Conservation (phyloP, 345 rosid genomes). For the Syzygium grande region DNA sequence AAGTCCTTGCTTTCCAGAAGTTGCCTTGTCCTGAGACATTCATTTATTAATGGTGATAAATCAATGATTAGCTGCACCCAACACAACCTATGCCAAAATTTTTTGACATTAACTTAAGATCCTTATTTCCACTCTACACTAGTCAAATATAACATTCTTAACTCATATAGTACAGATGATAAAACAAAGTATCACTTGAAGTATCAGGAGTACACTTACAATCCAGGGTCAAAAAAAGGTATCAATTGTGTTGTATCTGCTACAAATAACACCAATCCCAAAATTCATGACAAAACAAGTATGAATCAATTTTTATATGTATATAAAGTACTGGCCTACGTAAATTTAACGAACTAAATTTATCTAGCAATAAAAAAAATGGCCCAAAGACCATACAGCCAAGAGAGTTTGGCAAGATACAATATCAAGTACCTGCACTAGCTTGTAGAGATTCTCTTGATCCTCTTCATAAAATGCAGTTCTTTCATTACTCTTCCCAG, state of each 20-base stretch:
- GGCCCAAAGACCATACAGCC: neutral
- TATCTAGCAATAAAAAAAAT: neutral
- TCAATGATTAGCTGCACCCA: neutral
- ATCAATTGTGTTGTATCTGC: neutral
- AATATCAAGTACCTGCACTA: constrained; percentile 58
- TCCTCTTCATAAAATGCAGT: constrained; percentile 75
- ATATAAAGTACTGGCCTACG: neutral
- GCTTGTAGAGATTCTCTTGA: constrained; percentile 95
- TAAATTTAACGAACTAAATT: neutral
- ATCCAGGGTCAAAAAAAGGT: neutral
- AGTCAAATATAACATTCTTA: neutral
- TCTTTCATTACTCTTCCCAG: constrained; percentile 32
- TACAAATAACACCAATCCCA: neutral
- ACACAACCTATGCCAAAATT: neutral
- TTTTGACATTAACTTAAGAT: neutral
- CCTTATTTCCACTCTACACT: neutral
- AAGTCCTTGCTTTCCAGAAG: constrained; percentile 93
- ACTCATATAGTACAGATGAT: neutral
- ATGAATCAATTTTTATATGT: neutral
- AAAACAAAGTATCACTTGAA: neutral
- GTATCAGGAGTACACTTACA: neutral
- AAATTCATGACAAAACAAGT: neutral
- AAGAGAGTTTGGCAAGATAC: neutral
- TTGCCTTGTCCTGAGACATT: constrained; percentile 62
- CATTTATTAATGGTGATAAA: neutral